Base-by-base conservation (phyloP, 192 early-diverging fungal genomes). In the Pilobolus umbonatus region DNA sequence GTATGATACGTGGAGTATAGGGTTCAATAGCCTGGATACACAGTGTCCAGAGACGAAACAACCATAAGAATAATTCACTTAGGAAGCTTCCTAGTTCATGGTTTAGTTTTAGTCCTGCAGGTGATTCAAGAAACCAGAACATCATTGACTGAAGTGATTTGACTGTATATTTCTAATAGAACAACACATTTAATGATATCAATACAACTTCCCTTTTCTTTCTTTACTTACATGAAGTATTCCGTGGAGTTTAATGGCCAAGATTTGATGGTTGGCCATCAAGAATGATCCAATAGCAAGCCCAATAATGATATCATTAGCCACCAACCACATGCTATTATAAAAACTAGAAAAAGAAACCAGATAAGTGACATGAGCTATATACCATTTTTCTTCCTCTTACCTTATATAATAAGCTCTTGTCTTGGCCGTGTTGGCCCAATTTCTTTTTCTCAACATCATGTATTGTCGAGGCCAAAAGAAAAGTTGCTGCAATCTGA, bases 61-160 rank as follows among this genome's bases (percentile, higher is more conserved):
- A 70, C 88, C 89, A 93, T 22, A 89, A 69, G 66, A 96, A 98
- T 6, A 98, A 75, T 55, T 94, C 88, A 0, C 93, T 95, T 52
- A 99, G 63, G 67, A 99, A 98, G 5, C 74, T 75, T 38, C 85
- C 89, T 17, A 98, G 73, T 44, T 93, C 91, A 30, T 81, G 82
- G 69, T 99, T 99, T 2, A 99, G 83, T 68, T 99, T 99, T 32
- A 99, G 74, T 5, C 98, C 98, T 0, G 90, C 95, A 10, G 98
- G 98, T 73, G 85, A 89, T 43, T 87, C 85, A 55, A 90, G 85
- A 35, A 99, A 73, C 98, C 98, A 99, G 3, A 77, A 74, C 35
- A 97, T 82, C 57, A 88, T 91, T 21, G 71, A 68, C 38, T 86
- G 76, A 21, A 92, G 72, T 9, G 79, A 81, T 35, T 80, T 79